Base-by-base conservation (phyloP, 2,329 filamentous ascomycete genomes). In the Didymella keratinophila region DNA sequence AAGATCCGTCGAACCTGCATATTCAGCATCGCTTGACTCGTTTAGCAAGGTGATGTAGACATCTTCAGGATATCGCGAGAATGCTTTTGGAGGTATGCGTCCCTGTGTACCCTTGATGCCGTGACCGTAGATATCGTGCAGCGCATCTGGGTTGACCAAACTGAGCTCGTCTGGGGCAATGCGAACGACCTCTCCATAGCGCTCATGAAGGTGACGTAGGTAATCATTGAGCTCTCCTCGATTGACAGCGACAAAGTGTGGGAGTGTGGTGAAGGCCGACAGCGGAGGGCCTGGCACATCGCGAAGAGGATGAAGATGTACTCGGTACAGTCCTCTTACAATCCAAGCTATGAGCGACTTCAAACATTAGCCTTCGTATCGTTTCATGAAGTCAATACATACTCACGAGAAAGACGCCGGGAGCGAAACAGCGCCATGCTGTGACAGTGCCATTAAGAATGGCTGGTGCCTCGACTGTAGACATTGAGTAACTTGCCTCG, bases 1-100 rank as follows among this genome's bases (percentile, higher is more conserved):
- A 81, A 76, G 6, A 80, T 67, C n/a, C 76, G 72, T 18, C 80
- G 74, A 55, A 72, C 78, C 73, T 10, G 66, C 61, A 60, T 82
- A 78, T 32, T 71, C 66, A 14, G 21, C 46, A 14, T 49, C 46
- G n/a, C n/a, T 66, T 2, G 76, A 65, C n/a, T 49, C 46, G 7
- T 27, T 36, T 10, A 49, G 9, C 34, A 49, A 18, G 16, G 46
- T 39, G 14, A 25, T 14, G 23, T 36, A 20, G 5, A 36, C 46
- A 5, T 39, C 25, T 8, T 49, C 36, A 4, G 46, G 46, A 5
- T 49, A 49, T 10, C 46, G 14, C 7, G 16, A 7, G 23, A 49
- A 49, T 4, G 47, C 47, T n/a, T 49, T 41, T 10, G 44, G 30
- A 9, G 30, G 44, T 23, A 30, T 20, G 30, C 44, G 44, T n/a